These are phyloP conservation scores for Albizia julibrissin DNA, from an alignment of 306 rosid species.

Conservation along the genomic window DNA sequence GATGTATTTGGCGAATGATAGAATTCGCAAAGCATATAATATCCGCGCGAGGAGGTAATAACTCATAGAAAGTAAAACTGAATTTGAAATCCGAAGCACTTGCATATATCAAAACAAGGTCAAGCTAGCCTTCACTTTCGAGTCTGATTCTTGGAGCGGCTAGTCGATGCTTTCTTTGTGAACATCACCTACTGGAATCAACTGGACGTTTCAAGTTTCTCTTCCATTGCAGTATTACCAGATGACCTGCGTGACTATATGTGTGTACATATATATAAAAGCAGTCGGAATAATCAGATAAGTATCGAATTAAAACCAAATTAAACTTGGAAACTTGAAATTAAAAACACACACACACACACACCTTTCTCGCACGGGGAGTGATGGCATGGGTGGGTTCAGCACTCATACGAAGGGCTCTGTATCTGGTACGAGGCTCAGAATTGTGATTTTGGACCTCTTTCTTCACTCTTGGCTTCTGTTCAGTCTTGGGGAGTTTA, in stretches of 20 bases:
- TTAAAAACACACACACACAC: not conserved
- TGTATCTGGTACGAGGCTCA: not conserved
- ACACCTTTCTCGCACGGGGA: not conserved
- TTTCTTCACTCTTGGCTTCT: slow-evolving; percentile 26
- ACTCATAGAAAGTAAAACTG: not conserved
- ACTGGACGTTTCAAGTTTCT: slow-evolving; percentile 57
- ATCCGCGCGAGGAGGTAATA: not conserved
- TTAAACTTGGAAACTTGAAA: not conserved
- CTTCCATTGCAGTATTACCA: slow-evolving; percentile 44
- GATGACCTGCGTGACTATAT: slow-evolving; percentile 33
- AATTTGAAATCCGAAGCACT: not conserved
- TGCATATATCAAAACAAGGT: not conserved
- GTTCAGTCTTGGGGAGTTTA: slow-evolving; percentile 3
- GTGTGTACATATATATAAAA: not conserved
- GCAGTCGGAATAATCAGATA: slow-evolving; percentile 13
- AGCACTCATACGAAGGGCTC: slow-evolving; percentile 20
- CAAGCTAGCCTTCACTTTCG: not conserved
- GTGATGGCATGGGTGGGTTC: slow-evolving; percentile 43
- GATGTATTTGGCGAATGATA: not conserved
- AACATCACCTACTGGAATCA: slow-evolving; percentile 47
- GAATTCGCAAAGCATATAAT: not conserved
- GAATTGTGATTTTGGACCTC: slow-evolving; percentile 11
- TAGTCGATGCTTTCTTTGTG: slow-evolving; percentile 45
- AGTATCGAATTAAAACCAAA: not conserved
- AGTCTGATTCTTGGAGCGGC: slow-evolving; percentile 1